Base-by-base conservation (phyloP, 169 alveolate genomes). In the Neospora caninum region DNA sequence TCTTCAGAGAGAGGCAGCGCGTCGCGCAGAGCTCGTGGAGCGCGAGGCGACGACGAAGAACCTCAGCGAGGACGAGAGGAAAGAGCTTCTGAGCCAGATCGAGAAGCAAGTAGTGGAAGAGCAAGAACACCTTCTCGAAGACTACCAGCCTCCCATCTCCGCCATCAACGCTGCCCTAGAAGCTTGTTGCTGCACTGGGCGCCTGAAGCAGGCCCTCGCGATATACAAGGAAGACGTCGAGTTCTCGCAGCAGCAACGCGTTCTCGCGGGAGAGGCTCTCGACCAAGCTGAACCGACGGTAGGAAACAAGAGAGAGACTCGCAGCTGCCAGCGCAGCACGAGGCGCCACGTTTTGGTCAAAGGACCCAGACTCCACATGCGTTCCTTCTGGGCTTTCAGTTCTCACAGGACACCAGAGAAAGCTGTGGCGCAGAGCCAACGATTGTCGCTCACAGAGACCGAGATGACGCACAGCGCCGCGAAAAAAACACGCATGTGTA, bases 141-240 rank as follows among this genome's bases (percentile, higher is more conserved):
- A 82, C 89, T 82, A 82, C 89, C 89, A 82, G 64, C 89, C 89
- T 4, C 67, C 89, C 89, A 82, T 43, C 41, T 10, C 39, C 34
- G 89, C 89, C 16, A 36, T 82, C 67, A 82, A 82, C 64, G 89
- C 89, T 20, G 89, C 89, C 9, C 89, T 82, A 0, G 89, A 82
- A 31, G 89, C 89, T 13, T 82, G 89, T 31, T 67, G 22, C 18
- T 31, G 67, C 64, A 82, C 89, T n/a, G 89, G 89, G n/a, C 89
- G 67, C n/a, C 89, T 82, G 20, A 38, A 36, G 41, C 89, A 42
- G 10, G 89, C 69, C 39, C 89, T 82, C 22, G 25, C 39, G 41
- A 82, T 82, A 4, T 82, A 82, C 41, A 39, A 82, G 67, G 89
- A 82, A 43, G 89, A 82, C 89, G 89, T 82, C n/a, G 54, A 29